These are phyloP conservation scores for Sequoiadendron giganteum DNA, from an alignment of 75 land plant species.

Conservation along the genomic window DNA sequence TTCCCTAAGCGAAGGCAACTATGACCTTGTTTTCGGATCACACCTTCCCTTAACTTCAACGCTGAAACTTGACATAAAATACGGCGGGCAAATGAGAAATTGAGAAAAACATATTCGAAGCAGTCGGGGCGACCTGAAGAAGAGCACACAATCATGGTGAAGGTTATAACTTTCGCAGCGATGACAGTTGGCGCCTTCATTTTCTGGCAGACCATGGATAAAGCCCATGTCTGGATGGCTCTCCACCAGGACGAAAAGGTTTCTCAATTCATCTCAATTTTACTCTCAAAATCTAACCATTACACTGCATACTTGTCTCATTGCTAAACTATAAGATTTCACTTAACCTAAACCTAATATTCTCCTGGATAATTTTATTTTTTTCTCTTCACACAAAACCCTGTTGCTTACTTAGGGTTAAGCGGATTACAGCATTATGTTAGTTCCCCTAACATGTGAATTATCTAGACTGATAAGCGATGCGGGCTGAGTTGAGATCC, in stretches of 20 bases:
- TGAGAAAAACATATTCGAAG: neutral
- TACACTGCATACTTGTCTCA: neutral
- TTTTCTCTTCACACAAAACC: neutral
- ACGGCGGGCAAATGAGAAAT: too few relatives aligned
- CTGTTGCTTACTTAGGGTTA: neutral
- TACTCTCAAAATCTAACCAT: neutral
- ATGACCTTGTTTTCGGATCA: too few relatives aligned
- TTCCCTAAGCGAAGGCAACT: too few relatives aligned
- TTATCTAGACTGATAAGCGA: neutral
- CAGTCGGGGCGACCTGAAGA: neutral
- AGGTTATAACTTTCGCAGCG: slow-evolving; percentile 44
- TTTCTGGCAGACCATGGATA: slow-evolving; percentile 68
- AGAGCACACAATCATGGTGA: slow-evolving; percentile 39
- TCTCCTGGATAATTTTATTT: too few relatives aligned
- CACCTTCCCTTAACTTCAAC: too few relatives aligned
- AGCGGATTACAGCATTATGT: neutral
- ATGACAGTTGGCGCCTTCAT: slow-evolving; percentile 60
- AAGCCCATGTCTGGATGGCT: slow-evolving; percentile 66
- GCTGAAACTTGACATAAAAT: too few relatives aligned
- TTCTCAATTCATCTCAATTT: neutral
- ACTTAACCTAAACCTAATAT: neutral
- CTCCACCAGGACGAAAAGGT: slow-evolving; percentile 79
- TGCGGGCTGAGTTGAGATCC: neutral
- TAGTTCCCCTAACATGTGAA: neutral
- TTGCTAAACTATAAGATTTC: neutral